phyloP scores from a whole-genome alignment of 2,329 filamentous ascomycete genomes.

The Aspergillus japonicus region DNA sequence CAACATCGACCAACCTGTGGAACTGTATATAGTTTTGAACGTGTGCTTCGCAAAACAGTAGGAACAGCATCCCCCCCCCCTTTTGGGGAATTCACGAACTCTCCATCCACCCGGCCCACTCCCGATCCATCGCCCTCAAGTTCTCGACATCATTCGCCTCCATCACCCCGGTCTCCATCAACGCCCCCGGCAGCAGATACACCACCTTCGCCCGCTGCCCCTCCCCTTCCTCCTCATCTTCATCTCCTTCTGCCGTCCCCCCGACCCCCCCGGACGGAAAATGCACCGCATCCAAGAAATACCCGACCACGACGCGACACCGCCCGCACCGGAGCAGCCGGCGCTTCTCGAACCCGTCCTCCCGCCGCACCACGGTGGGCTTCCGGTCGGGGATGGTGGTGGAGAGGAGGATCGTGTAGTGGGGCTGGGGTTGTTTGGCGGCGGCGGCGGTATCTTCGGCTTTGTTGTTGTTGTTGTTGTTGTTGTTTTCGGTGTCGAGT shows the following conservation, averaged over 20 bases:
- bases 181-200: constrained; percentile 61
- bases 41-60: too few relatives aligned
- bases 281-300: constrained; percentile 58
- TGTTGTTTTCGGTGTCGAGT: constrained; percentile 5
- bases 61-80: too few relatives aligned
- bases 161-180: constrained; percentile 60
- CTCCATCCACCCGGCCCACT: constrained; percentile 36
- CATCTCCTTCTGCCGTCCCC: constrained; percentile 7
- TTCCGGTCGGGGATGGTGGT: constrained; percentile 50
- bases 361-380: constrained; percentile 53
- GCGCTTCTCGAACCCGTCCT: constrained; percentile 68
- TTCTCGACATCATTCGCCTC: constrained; percentile 39
- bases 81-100: background rate
- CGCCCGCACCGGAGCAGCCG: constrained; percentile 58
- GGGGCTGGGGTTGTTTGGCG: background rate
- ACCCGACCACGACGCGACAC: constrained; percentile 62
- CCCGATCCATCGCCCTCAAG: constrained; percentile 30
- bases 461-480: too few relatives aligned
- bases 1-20: background rate
- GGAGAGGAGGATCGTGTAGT: constrained; percentile 54
- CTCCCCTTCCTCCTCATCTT: constrained; percentile 13
- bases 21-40: background rate
- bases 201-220: constrained; percentile 45
- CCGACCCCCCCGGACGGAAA: constrained; percentile 26
- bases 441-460: too few relatives aligned